These are phyloP conservation scores for Tetrapyrgos nigripes DNA, from an alignment of 1,284 basidiomycete species.

Conservation along the genomic window DNA sequence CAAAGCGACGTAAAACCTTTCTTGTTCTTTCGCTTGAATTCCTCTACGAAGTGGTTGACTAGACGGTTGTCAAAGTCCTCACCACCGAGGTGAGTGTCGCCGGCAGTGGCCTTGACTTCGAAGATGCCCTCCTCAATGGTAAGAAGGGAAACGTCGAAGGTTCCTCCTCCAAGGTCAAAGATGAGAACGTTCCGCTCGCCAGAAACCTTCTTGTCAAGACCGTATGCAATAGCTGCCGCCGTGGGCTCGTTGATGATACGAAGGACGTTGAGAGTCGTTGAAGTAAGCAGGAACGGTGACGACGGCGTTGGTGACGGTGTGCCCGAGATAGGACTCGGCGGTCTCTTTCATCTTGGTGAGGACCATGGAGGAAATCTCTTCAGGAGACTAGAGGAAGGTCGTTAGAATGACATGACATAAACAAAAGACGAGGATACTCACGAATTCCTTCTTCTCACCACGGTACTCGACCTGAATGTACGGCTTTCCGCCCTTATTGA, in stretches of 20 bases:
- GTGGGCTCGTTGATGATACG: constrained; percentile 40
- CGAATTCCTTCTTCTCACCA: constrained; percentile 82
- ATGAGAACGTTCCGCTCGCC: constrained; percentile 73
- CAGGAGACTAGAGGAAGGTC: neutral
- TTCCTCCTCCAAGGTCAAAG: constrained; percentile 84
- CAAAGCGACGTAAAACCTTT: neutral
- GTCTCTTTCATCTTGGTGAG: neutral
- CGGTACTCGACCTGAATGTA: constrained; percentile 79
- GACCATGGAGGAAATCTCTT: neutral
- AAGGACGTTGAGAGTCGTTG: too few relatives aligned
- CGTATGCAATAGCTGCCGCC: constrained; percentile 61
- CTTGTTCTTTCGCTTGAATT: neutral
- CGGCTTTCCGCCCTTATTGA: constrained; percentile 76
- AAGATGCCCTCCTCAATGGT: constrained; percentile 74
- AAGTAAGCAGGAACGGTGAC: neutral
- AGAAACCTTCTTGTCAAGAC: constrained; percentile 68
- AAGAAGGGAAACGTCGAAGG: constrained; percentile 74
- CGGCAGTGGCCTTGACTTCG: constrained; percentile 74
- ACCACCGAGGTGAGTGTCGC: constrained; percentile 43
- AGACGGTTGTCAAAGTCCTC: too few relatives aligned
- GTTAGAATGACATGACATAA: neutral
- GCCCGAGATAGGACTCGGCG: neutral
- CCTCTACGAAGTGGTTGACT: too few relatives aligned
- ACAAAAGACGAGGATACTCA: constrained; percentile 41
- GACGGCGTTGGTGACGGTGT: neutral